Evolutionary conservation across 306 rosid species (phyloP), one percentile per base, ranked within the genome.

Genomic region (Vigna trinervia): DNA sequence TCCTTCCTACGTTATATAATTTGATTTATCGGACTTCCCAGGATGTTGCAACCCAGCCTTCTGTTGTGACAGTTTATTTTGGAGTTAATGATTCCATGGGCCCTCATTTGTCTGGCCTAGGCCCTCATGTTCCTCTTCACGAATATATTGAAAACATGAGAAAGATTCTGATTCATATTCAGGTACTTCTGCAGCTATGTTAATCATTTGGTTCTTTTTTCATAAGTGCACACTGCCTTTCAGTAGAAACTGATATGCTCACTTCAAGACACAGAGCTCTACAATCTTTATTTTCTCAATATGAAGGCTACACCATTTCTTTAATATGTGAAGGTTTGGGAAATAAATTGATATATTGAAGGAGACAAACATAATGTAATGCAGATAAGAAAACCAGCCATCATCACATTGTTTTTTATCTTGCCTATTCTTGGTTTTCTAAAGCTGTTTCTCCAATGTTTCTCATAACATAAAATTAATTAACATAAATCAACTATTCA

Each of bases 61-160:
- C 97, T 76, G 86, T 93, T 85, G 96, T 93, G 59, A 86, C 91
- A 50, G 98, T 90, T 69, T 93, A 94, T 82, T 94, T 94, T 77
- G 96, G 98, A 0, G 98, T 97, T 46, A 94, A 94, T 83, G 96
- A 94, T 86, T 91, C 97, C 62, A 91, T 94, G 98, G 98, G 98
- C 48, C 74, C 92, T 80, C 97, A 94, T 83, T 62, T 91, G 19
- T 94, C 97, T 47, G 93, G 96, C 79, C 81, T 94, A 26, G 98
- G 98, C 56, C 98, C 97, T 75, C 97, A 91, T 81, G 97, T 94
- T 54, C 98, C 98, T 12, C 96, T 94, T 78, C 75, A 89, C 23
- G 98, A 94, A 85, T 91, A 90, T 80, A 22, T 83, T 26, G 90
- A 86, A 50, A 94, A 89, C 86, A 87, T 91, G 96, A 90, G 85